Conservation (phyloP, 768 basidiomycete genomes). For the Tylopilus rubrobrunneus region DNA sequence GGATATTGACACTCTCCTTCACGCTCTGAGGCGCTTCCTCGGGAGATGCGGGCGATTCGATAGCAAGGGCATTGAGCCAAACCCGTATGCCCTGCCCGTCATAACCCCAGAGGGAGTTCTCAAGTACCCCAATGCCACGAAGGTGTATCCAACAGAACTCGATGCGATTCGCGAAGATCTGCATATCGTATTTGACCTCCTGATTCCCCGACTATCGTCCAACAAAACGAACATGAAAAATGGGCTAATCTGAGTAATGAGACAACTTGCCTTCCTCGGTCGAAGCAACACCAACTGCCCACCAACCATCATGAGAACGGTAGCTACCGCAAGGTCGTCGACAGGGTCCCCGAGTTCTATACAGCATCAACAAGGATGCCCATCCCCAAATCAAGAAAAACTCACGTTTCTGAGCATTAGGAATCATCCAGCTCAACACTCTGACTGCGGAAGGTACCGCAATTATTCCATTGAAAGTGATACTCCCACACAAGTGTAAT, state of each 20-base stretch:
- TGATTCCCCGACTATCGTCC: constrained; percentile 65
- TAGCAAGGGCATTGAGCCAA: constrained; percentile 93
- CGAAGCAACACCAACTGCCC: constrained; percentile 86
- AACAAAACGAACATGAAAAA: neutral
- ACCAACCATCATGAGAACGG: constrained; percentile 93
- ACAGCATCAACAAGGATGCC: constrained; percentile 9
- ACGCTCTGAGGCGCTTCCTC: constrained; percentile 48
- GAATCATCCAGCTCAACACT: constrained; percentile 97
- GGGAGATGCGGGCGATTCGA: constrained; percentile 56
- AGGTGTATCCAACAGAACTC: constrained; percentile 99
- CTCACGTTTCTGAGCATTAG: constrained; percentile 87
- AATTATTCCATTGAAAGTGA: constrained; percentile 89
- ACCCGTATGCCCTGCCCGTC: constrained; percentile 86
- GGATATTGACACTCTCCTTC: constrained; percentile 90
- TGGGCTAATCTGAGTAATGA: neutral
- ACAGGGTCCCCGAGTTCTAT: constrained; percentile 91
- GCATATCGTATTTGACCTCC: constrained; percentile 96
- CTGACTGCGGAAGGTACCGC: constrained; percentile 78
- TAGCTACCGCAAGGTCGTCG: constrained; percentile 89
- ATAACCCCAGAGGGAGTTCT: constrained; percentile 98
- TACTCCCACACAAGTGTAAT: constrained; percentile 89
- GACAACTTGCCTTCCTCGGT: constrained; percentile 69
- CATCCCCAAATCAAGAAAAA: constrained; percentile 7
- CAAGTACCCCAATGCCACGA: constrained; percentile 85
- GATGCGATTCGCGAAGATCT: constrained; percentile 93